phyloP scores from a whole-genome alignment of 768 basidiomycete genomes.

The Chalciporus piperatus region DNA sequence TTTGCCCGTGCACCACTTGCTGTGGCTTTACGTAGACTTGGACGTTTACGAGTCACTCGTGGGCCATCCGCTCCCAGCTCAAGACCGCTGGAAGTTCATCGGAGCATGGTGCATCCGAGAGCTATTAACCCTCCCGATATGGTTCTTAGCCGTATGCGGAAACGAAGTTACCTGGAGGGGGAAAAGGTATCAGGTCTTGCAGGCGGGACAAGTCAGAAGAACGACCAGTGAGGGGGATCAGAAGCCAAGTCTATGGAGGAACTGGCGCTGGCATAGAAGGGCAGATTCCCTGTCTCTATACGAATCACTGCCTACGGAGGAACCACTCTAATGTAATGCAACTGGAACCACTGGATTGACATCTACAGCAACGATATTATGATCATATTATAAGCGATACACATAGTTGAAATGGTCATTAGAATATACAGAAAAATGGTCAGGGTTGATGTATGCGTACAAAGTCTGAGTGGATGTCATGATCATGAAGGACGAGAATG shows the following conservation, averaged over 20 bases:
- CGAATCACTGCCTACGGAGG: constrained; percentile 11
- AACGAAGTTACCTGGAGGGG: constrained; percentile 89
- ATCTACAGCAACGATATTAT: constrained; percentile 31
- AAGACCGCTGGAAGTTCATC: constrained; percentile 57
- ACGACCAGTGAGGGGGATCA: constrained; percentile 17
- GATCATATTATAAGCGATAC: constrained; percentile 32
- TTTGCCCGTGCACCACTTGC: constrained; percentile 54
- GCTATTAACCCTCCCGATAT: constrained; percentile 84
- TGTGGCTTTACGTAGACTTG: constrained; percentile 79
- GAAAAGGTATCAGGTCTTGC: constrained; percentile 64
- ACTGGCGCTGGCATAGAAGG: constrained; percentile 20
- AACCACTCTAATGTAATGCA: constrained; percentile 20
- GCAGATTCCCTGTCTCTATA: constrained; percentile 15
- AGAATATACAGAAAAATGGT: constrained; percentile 35
- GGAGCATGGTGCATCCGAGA: constrained; percentile 81
- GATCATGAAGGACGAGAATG: constrained; percentile 23
- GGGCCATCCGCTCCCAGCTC: constrained; percentile 53
- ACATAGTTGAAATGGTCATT: constrained; percentile 30
- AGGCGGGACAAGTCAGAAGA: constrained; percentile 65
- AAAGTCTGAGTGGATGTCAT: constrained; percentile 25
- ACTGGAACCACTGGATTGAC: constrained; percentile 14
- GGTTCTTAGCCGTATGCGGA: constrained; percentile 77
- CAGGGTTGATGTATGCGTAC: constrained; percentile 30
- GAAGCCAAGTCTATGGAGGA: constrained; percentile 25
- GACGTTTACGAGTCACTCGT: constrained; percentile 79